Evolutionary conservation across 345 rosid genomes (phyloP).

Genomic region (Dimocarpus longan): DNA sequence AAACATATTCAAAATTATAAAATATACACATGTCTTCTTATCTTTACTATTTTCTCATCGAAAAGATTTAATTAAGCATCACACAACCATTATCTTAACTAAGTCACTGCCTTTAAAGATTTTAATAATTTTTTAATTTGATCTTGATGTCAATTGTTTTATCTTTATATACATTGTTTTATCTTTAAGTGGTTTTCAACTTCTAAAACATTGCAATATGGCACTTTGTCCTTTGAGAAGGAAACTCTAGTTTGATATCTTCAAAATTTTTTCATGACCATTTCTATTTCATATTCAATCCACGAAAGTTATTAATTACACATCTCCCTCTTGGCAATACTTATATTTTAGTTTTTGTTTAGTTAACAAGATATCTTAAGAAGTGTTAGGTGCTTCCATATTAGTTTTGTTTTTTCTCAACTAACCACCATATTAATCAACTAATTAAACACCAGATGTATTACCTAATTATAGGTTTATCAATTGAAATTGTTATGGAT

Average conservation of each 20-base stretch:
- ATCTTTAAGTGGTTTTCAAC: neutral
- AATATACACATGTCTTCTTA: no score
- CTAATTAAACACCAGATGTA: neutral
- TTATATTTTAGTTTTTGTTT: neutral
- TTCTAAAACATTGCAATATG: no score
- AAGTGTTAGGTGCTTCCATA: conserved; percentile 7
- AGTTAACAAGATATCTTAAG: neutral
- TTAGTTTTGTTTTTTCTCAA: neutral
- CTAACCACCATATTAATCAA: neutral
- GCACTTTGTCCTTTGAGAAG: neutral
- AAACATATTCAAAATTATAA: no score
- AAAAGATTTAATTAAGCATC: no score
- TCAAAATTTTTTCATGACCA: neutral
- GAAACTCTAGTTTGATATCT: neutral
- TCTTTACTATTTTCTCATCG: no score
- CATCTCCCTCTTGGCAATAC: neutral
- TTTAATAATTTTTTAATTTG: no score
- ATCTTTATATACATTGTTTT: no score
- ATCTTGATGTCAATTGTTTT: no score
- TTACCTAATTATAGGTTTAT: neutral
- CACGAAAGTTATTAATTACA: no score
- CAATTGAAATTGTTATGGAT: neutral
- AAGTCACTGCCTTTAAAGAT: no score
- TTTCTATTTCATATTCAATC: conserved; percentile 9
- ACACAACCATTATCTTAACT: no score